Conservation (phyloP, 106 monocot genomes). For the Alisma plantagoaquatica region DNA sequence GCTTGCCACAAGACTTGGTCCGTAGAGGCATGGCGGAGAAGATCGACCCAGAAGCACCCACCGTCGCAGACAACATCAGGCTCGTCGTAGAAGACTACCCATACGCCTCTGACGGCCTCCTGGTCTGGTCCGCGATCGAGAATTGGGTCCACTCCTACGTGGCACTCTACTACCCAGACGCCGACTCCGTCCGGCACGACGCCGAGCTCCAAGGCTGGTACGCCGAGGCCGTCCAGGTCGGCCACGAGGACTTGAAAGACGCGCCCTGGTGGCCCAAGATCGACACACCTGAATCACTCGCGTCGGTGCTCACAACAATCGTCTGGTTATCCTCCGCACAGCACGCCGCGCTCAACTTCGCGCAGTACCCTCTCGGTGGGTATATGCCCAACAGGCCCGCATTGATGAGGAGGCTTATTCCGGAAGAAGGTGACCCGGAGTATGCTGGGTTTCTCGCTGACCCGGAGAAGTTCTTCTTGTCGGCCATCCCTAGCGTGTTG, state of each 20-base stretch:
- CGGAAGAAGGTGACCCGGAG: conserved; percentile 39
- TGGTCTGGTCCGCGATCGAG: conserved; percentile 68
- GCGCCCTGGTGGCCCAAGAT: conserved; percentile 69
- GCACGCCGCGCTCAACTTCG: conserved; percentile 97
- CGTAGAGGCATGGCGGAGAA: conserved; percentile 79
- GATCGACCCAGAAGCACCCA: conserved; percentile 47
- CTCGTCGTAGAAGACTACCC: conserved; percentile 75
- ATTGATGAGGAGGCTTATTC: conserved; percentile 58
- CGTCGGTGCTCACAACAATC: conserved; percentile 51
- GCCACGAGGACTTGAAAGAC: conserved; percentile 56
- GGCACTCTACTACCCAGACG: conserved; percentile 34
- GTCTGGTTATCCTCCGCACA: conserved; percentile 86
- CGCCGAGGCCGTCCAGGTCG: conserved; percentile 40
- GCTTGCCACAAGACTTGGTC: conserved; percentile 74
- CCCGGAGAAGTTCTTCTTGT: conserved; percentile 57
- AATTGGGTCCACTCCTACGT: conserved; percentile 48
- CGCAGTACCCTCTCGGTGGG: conserved; percentile 88
- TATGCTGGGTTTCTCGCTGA: conserved; percentile 43
- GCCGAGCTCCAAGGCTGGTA: conserved; percentile 73
- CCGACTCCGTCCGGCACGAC: conserved; percentile 33
- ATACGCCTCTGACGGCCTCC: conserved; percentile 73
- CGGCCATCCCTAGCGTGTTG: conserved; percentile 57
- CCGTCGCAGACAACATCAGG: conserved; percentile 56
- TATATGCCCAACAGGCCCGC: conserved; percentile 82
- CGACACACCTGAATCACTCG: conserved; percentile 33